A percentile compares a stretch with the other conserved stretches of the same genome.
Conservation (phyloP, 176 grass and related monocot genomes). For the Avena eriantha region DNA sequence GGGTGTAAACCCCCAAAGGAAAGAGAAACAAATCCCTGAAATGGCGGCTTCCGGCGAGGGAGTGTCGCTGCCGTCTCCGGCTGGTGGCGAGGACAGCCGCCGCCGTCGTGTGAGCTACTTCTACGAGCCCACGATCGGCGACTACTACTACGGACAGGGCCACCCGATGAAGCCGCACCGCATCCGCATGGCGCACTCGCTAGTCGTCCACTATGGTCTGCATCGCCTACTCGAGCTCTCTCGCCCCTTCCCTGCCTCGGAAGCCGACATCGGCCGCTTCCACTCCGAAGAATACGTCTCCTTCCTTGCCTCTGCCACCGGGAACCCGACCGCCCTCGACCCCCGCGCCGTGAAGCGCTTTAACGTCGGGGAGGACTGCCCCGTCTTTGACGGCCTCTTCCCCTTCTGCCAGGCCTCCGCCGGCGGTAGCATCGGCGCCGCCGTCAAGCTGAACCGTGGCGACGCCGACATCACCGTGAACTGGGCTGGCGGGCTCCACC, state of each 20-base stretch:
- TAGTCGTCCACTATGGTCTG: conserved; percentile 90
- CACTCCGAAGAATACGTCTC: conserved; percentile 81
- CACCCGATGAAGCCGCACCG: conserved; percentile 98
- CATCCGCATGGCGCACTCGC: conserved; percentile 90
- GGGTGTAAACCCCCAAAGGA: conserved; percentile 11
- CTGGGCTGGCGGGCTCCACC: conserved; percentile 91
- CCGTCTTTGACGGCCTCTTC: conserved; percentile 89
- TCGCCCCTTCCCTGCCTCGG: conserved; percentile 63
- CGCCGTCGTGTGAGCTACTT: conserved; percentile 88
- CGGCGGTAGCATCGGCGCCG: conserved; percentile 82
- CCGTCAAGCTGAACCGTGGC: conserved; percentile 81
- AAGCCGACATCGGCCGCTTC: conserved; percentile 79
- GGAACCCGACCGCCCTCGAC: conserved; percentile 40
- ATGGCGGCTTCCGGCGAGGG: conserved; percentile 65
- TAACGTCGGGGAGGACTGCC: conserved; percentile 91
- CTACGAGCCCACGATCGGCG: conserved; percentile 90
- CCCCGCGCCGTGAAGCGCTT: conserved; percentile 64
- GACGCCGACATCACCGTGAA: conserved; percentile 88
- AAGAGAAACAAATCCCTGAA: conserved; percentile 18
- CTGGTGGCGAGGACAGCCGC: conserved; percentile 45
- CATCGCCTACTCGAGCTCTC: conserved; percentile 84
- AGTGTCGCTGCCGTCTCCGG: conserved; percentile 69
- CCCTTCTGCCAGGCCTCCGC: conserved; percentile 85
- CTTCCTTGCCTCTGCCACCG: conserved; percentile 68
- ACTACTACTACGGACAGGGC: conserved; percentile 97